Evolutionary conservation across 164 flowering plant species (phyloP).

Genomic region (Litsea cubeba): DNA sequence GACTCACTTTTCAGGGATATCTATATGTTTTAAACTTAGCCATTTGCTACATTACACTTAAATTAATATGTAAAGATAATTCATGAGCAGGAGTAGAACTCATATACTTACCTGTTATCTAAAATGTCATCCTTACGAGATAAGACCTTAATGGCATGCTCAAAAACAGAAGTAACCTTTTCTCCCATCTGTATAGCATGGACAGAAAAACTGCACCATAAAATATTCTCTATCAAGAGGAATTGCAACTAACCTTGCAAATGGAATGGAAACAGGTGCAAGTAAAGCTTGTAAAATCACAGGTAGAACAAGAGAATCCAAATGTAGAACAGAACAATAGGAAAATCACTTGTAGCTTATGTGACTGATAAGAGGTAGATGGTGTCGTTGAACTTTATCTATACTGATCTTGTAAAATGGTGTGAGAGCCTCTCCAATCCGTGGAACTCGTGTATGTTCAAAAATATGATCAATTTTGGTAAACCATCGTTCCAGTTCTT

Average conservation of each 20-base stretch:
- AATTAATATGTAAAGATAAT: neutral
- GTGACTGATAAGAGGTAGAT: constrained; percentile 73
- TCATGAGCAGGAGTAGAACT: neutral
- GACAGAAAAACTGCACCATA: constrained; percentile 79
- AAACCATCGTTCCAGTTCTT: constrained; percentile 96
- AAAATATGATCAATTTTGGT: constrained; percentile 87
- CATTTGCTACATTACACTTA: neutral
- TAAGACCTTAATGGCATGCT: constrained; percentile 68
- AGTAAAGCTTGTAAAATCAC: neutral
- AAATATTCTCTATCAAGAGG: neutral
- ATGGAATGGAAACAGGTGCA: neutral
- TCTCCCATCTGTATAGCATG: constrained; percentile 93
- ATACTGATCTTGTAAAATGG: constrained; percentile 68
- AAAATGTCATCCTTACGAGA: constrained; percentile 71
- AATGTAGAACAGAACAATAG: neutral
- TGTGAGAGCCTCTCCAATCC: constrained; percentile 57
- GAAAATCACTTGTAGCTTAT: constrained; percentile 68
- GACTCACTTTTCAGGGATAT: no score
- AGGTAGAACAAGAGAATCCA: neutral
- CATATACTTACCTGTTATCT: constrained; percentile 39
- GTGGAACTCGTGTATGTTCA: constrained; percentile 85
- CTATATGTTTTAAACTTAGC: no score
- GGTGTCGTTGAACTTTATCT: constrained; percentile 55
- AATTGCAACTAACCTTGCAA: neutral
- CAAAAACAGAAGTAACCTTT: constrained; percentile 83